Base-by-base conservation (phyloP, 345 rosid genomes). In the Brassica carinata region DNA sequence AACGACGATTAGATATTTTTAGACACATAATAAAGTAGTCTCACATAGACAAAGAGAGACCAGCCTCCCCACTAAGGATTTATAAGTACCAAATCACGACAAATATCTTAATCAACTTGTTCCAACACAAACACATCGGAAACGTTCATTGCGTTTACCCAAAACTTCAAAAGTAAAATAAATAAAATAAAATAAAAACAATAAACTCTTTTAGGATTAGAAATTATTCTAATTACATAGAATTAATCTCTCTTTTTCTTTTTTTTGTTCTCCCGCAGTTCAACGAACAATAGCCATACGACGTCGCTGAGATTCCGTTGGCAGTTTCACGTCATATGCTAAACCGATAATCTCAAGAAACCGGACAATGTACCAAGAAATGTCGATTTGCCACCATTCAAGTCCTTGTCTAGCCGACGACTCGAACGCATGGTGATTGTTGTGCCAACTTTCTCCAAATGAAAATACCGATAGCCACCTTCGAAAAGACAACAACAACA, bases 391-490 rank as follows among this genome's bases (percentile, higher is more conserved):
- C 96, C 97, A 92, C 97, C 98, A 92, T 77, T 92, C 90, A 11
- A 94, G 84, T 43, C 97, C 98, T 40, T 94, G 98, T 31, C 92
- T 84, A 0, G 96, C 97, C 2, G 98, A 92, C 63, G 77, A 90
- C 73, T 90, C 93, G n/a, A 91, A 92, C 0, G 97, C 95, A 67
- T 94, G 98, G 85, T 94, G 97, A 67, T 94, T 92, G 67, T 89
- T 92, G 83, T 94, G 98, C 98, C 97, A 92, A 19, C 98, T 97
- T 73, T 94, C 97, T 5, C 98, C 98, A 36, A 94, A 94, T 72
- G 97, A 87, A 74, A 92, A 90, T 65, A 91, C 48, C 7, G 97
- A 94, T 57, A 94, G 87, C 97, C 97, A 92, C 97, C 97, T 91
- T 77, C 3, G 10, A 1, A 31, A 0, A 51, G 58, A 51, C 58